Evolutionary conservation across 192 early-diverging fungal species (phyloP).

Genomic region (Ambispora gerdemannii): DNA sequence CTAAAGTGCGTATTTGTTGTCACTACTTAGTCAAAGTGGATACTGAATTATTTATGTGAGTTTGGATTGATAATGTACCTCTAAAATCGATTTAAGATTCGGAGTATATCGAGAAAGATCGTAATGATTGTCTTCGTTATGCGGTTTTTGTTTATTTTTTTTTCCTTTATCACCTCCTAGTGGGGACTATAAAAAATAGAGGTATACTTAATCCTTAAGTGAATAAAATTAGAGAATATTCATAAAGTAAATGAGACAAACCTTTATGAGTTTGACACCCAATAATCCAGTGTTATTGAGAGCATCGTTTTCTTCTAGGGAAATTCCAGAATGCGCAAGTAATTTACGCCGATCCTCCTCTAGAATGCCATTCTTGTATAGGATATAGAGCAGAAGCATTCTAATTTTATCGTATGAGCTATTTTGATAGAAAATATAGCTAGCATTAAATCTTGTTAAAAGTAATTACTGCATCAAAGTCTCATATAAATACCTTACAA

Average conservation of each 20-base stretch:
- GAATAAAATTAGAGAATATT: background rate
- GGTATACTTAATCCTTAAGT: background rate
- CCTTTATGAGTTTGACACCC: constrained; percentile 60
- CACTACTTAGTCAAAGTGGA: background rate
- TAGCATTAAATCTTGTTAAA: background rate
- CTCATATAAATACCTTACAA: constrained; percentile 42
- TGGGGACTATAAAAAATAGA: background rate
- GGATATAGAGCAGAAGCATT: constrained; percentile 77
- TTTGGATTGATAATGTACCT: constrained; percentile 23
- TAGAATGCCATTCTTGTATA: constrained; percentile 72
- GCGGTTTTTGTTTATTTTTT: constrained; percentile 47
- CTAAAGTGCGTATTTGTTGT: constrained; percentile 41
- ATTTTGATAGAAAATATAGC: background rate
- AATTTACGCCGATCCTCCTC: constrained; percentile 68
- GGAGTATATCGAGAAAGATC: constrained; percentile 79
- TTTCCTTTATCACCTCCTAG: constrained; percentile 33
- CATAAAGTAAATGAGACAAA: background rate
- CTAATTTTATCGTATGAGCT: constrained; percentile 69
- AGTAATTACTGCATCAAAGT: background rate
- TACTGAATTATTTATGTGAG: background rate
- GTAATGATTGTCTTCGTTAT: constrained; percentile 62
- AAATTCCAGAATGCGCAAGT: constrained; percentile 65
- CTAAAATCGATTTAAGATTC: constrained; percentile 55
- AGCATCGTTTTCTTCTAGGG: constrained; percentile 71
- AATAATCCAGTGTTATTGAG: constrained; percentile 71